phyloP scores from a whole-genome alignment of 2,329 filamentous ascomycete species.

The Coniochaeta sp. region DNA sequence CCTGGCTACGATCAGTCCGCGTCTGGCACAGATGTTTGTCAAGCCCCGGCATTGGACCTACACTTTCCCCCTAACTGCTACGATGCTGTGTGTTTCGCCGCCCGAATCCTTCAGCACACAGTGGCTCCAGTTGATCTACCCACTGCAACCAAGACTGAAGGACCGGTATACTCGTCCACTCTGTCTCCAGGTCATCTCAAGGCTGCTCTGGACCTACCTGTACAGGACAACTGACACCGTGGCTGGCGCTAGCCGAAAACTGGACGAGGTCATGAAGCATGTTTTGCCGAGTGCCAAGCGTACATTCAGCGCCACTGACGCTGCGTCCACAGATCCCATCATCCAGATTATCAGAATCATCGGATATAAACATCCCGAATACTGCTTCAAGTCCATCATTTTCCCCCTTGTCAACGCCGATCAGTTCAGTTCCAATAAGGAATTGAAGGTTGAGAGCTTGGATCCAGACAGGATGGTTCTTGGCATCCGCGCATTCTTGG shows the following conservation, averaged over 20 bases:
- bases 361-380: slow-evolving; percentile 86
- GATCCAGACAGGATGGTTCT: slow-evolving; percentile 98
- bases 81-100: slow-evolving; percentile 81
- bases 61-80: slow-evolving; percentile 80
- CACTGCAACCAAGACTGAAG: slow-evolving; percentile 73
- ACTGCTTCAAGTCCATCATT: slow-evolving; percentile 88
- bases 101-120: slow-evolving; percentile 76
- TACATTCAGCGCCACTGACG: slow-evolving; percentile 74
- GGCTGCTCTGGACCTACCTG: slow-evolving; percentile 89
- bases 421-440: slow-evolving; percentile 66
- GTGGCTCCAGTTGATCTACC: slow-evolving; percentile 76
- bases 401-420: slow-evolving; percentile 93
- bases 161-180: slow-evolving; percentile 72
- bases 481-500: slow-evolving; percentile 87
- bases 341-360: slow-evolving; percentile 93
- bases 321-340: slow-evolving; percentile 76
- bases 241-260: slow-evolving; percentile 62
- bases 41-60: slow-evolving; percentile 91
- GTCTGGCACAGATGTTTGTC: slow-evolving; percentile 74
- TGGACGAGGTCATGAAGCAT: slow-evolving; percentile 84
- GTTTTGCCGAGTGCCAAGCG: slow-evolving; percentile 75
- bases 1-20: slow-evolving; percentile 67
- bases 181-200: slow-evolving; percentile 82
- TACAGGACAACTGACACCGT: slow-evolving; percentile 72
- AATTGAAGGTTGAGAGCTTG: slow-evolving; percentile 81